Base-by-base conservation (phyloP, 1,284 basidiomycete species). In the Chalciporus piperatoides region DNA sequence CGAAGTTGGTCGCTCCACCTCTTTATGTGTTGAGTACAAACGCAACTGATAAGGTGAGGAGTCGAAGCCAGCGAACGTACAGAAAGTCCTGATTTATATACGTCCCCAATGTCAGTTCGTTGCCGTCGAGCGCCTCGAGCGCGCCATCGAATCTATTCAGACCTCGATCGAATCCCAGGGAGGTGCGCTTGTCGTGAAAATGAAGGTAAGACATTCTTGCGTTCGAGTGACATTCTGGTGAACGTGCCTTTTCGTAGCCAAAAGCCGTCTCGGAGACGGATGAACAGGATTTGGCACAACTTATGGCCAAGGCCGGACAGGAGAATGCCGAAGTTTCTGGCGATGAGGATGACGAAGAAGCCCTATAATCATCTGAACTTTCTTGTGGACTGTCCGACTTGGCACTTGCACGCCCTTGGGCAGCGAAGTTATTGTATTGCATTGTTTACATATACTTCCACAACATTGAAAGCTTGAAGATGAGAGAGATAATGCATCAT, bases 241-340 rank as follows among this genome's bases (percentile, higher is more conserved):
- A 32, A 12, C 14, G 10, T 32, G 30, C 11, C 11, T 32, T 21
- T 25, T 23, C 15, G 42, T 62, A 94, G 91, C 94, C 94, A 58
- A 97, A 97, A 78, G 92, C 93, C 9, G 88, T 97, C 43, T 92
- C 90, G n/a, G 95, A 97, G 68, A 92, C 90, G 6, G 95, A 97
- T 70, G 95, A 97, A 69, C 87, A 92, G 57, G 94, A 97, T 68
- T 81, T 97, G 58, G 92, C 92, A 6, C 87, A 91, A 57, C 84
- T 95, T 63, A 97, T 97, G 93, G 92, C 89, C 43, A 90, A 92
- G 69, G 92, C 88, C 28, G 86, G 87, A 54, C 79, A 84, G 64
- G 93, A 95, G 71, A 97, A 97, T 68, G 90, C 86, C 32, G 93
- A 97, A 65, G 91, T 97, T 1, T 93, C 91, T 23, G 94, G 93